Conservation (phyloP, 140 eudicot genomes). For the Oenanthe javanica region DNA sequence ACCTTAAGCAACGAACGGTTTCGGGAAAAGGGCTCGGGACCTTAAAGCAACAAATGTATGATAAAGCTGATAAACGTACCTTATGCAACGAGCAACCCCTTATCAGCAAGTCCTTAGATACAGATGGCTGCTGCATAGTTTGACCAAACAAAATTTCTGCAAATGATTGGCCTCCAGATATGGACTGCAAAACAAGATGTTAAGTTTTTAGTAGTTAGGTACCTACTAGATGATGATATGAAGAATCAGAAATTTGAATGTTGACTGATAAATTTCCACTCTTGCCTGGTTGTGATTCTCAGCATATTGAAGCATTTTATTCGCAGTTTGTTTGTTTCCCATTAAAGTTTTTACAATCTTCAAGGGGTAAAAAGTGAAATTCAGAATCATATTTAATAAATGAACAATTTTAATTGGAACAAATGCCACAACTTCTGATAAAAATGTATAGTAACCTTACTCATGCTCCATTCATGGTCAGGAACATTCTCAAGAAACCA, state of each 20-base stretch:
- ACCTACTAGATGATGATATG: neutral
- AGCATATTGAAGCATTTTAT: constrained; percentile 84
- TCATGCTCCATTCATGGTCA: constrained; percentile 89
- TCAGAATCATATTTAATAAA: neutral
- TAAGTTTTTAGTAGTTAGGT: neutral
- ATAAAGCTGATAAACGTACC: too few species aligned
- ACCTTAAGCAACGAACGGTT: too few species aligned
- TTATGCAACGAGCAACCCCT: constrained; percentile 81
- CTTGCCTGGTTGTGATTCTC: constrained; percentile 96
- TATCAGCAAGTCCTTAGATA: constrained; percentile 38
- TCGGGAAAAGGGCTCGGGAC: too few species aligned
- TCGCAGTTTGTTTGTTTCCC: constrained; percentile 42
- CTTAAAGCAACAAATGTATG: too few species aligned
- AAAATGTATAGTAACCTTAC: constrained; percentile 50
- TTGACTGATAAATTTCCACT: neutral
- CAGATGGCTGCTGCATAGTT: constrained; percentile 30
- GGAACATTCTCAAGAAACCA: constrained; percentile 60
- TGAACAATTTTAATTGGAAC: neutral
- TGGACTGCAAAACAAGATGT: constrained; percentile 50
- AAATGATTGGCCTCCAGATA: constrained; percentile 85
- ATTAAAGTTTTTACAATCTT: constrained; percentile 69
- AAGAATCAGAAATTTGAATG: neutral
- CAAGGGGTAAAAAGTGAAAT: constrained; percentile 7
- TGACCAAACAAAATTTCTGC: constrained; percentile 80
- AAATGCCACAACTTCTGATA: neutral